Evolutionary conservation across 345 rosid species (phyloP), one percentile per base, ranked within the genome.

Genomic region (Gossypium australe): DNA sequence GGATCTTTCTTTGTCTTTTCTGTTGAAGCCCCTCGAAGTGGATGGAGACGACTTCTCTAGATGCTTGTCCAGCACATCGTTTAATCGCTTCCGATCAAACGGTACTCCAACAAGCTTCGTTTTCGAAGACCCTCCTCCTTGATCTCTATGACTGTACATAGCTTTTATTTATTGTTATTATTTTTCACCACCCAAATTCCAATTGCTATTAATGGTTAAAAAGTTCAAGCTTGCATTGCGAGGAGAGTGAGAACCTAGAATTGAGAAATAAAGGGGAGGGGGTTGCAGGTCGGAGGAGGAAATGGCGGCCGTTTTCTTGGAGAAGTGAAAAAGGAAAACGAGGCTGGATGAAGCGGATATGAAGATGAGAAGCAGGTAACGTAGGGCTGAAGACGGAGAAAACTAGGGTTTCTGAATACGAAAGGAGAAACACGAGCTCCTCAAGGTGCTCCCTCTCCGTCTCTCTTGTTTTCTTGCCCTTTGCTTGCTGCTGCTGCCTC

Each of bases 11-110:
- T 85, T 87, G 57, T 90, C 97, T 80, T 87, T 90, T 71, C 80
- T 80, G 69, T 76, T 79, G 83, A 87, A 78, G 67, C 77, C 86
- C 78, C 94, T 86, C 41, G 98, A 91, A 74, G 98, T 89, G 18
- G 96, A 92, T 57, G 97, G 93, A 29, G 97, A 92, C 5, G 94
- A 85, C 87, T 92, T 94, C 87, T 89, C 93, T 1, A 94, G 85
- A 70, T 94, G 97, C 83, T 89, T 92, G 77, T 94, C 98, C 75
- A 94, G 87, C 64, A 92, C 97, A 79, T 92, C 95, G 56, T 88
- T 92, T 82, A 94, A 89, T 75, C 97, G 90, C 83, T 88, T 88
- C 38, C 97, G 94, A 86, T 94, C 98, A 65, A 85, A 75, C 63
- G 84, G 80, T 57, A 90, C 94, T 38, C 86, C 85, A n/a, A 88